Evolutionary conservation across 768 basidiomycete genomes (phyloP).

Genomic region (Lenzites betulinus): DNA sequence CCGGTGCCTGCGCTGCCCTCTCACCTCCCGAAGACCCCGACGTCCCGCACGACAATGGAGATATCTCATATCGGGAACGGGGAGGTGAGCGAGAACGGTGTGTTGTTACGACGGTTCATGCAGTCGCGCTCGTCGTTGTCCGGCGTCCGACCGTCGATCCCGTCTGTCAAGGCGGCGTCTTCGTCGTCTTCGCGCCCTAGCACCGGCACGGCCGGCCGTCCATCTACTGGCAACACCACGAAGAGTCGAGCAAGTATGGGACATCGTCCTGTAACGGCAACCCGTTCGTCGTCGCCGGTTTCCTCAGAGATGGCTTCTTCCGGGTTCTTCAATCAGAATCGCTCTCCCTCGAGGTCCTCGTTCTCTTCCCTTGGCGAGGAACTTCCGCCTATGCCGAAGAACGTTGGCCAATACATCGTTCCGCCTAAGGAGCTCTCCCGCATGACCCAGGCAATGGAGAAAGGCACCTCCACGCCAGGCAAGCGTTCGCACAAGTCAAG

Average conservation of each 20-base stretch:
- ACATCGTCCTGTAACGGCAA: constrained; percentile 48
- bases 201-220: constrained; percentile 23
- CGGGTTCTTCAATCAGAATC: constrained; percentile 46
- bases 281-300: constrained; percentile 62
- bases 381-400: constrained; percentile 42
- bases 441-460: constrained; percentile 30
- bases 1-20: constrained; percentile 63
- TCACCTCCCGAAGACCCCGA: constrained; percentile 8
- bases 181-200: constrained; percentile 22
- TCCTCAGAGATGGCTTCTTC: constrained; percentile 59
- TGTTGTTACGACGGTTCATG: constrained; percentile 25
- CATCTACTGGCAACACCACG: constrained; percentile 24
- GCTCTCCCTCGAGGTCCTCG: constrained; percentile 54
- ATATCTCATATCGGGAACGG: constrained; percentile 21
- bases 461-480: not conserved
- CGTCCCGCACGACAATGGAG: constrained; percentile 30
- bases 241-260: constrained; percentile 18
- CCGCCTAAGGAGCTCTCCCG: constrained; percentile 54
- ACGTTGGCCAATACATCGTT: constrained; percentile 50
- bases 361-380: constrained; percentile 56
- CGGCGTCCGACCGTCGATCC: constrained; percentile 27
- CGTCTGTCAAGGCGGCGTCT: constrained; percentile 17
- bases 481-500: constrained; percentile 10
- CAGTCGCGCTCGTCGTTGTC: constrained; percentile 31
- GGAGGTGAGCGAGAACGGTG: constrained; percentile 16